Evolutionary conservation across 2,329 filamentous ascomycete species (phyloP).

Genomic region (Dothistroma pini): DNA sequence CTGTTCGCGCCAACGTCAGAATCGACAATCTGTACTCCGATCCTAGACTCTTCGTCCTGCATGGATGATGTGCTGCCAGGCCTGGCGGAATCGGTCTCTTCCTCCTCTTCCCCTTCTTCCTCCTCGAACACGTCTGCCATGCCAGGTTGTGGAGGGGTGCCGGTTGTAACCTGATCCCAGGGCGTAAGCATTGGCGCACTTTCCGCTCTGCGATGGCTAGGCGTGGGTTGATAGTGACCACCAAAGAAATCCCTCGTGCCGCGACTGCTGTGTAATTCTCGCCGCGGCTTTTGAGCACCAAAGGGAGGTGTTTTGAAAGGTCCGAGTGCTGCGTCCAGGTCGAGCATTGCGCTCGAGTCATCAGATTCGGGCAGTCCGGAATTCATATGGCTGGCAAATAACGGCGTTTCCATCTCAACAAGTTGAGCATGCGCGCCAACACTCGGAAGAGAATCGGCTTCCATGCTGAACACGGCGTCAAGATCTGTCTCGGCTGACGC

Average conservation of each 20-base stretch:
- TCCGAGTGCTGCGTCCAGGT: conserved; percentile 87
- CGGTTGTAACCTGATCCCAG: conserved; percentile 53
- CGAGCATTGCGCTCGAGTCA: conserved; percentile 69
- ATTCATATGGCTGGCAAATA: conserved; percentile 10
- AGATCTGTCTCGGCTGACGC: conserved; percentile 32
- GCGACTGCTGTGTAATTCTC: conserved; percentile 72
- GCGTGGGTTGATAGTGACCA: conserved; percentile 55
- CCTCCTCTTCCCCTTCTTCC: conserved; percentile 72
- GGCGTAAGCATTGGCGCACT: conserved; percentile 76
- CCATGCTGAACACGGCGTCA: conserved; percentile 31
- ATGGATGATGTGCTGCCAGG: conserved; percentile 15
- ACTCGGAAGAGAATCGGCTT: conserved; percentile 10
- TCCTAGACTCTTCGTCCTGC: conserved; percentile 21
- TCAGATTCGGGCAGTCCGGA: conserved; percentile 9
- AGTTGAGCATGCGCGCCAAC: conserved; percentile 5
- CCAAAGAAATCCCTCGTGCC: conserved; percentile 65
- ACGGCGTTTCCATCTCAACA: conserved; percentile 10
- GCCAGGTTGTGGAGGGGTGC: conserved; percentile 50
- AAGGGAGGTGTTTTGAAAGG: conserved; percentile 80
- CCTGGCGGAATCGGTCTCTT: conserved; percentile 31
- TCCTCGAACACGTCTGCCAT: conserved; percentile 89
- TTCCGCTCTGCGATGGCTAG: conserved; percentile 49
- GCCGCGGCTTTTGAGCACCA: conserved; percentile 64
- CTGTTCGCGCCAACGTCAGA: conserved; percentile 18
- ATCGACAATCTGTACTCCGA: conserved; percentile 33